Evolutionary conservation across 2,329 filamentous ascomycete species (phyloP).

Genomic region (Cordyceps cateniannulata): DNA sequence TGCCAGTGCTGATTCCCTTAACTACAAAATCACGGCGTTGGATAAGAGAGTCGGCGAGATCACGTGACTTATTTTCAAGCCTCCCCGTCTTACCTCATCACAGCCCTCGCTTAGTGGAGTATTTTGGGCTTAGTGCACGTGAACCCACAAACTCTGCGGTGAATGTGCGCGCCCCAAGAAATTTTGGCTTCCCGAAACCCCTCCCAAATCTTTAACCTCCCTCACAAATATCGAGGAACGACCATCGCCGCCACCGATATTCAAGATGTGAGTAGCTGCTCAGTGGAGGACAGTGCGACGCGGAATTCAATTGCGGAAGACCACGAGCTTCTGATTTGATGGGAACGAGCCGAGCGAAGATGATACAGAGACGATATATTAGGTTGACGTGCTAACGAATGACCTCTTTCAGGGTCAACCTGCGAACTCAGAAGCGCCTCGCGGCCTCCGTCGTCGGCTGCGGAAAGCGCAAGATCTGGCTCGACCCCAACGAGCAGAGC

Average conservation of each 20-base stretch:
- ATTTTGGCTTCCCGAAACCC: constrained; percentile 34
- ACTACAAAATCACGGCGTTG: too few relatives aligned
- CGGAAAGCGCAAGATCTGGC: constrained; percentile 99
- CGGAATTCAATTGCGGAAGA: not conserved
- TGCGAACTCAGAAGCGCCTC: constrained; percentile 99
- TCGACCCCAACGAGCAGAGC: constrained; percentile 98
- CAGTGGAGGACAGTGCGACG: not conserved
- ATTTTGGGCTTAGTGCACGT: constrained; percentile 29
- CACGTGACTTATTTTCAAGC: constrained; percentile 18
- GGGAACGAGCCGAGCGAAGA: constrained; percentile 7
- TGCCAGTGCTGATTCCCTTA: too few relatives aligned
- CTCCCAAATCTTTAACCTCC: constrained; percentile 31
- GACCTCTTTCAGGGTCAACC: constrained; percentile 75
- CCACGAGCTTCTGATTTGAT: constrained; percentile 6
- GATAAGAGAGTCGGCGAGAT: too few relatives aligned
- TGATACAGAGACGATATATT: not conserved
- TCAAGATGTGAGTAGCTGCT: constrained; percentile 37
- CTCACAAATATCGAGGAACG: constrained; percentile 33
- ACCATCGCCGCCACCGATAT: constrained; percentile 36
- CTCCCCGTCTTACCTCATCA: constrained; percentile 23
- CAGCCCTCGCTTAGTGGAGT: constrained; percentile 35
- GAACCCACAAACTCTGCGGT: constrained; percentile 36
- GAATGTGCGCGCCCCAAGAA: constrained; percentile 32
- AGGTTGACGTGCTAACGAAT: constrained; percentile 24
- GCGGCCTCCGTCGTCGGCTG: constrained; percentile 97